A percentile compares a stretch with the other conserved stretches of the same genome.
Conservation (phyloP, 2,329 filamentous ascomycete species). For the Fusarium xylarioides region DNA sequence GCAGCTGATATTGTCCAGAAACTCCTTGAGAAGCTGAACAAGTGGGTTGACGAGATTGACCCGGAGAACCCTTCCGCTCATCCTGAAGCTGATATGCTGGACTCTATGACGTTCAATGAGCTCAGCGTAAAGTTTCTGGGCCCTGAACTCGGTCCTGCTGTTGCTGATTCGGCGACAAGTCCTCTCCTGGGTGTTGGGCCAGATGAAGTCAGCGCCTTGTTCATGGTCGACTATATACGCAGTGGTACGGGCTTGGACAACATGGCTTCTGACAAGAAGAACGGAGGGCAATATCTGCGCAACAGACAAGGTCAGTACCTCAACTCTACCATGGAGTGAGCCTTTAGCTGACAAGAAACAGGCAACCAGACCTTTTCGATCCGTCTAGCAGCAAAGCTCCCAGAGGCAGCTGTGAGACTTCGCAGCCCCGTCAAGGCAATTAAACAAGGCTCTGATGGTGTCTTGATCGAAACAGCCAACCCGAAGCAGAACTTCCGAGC, state of each 20-base stretch:
- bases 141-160: slow-evolving; percentile 4
- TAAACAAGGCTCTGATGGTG: slow-evolving; percentile 13
- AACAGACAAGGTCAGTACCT: slow-evolving; percentile 31
- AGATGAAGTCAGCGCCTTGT: slow-evolving; percentile 32
- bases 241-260: slow-evolving; percentile 31
- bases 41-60: slow-evolving; percentile 11
- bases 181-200: slow-evolving; percentile 32
- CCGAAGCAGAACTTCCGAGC: slow-evolving; percentile 19
- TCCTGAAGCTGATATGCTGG: slow-evolving; percentile 12
- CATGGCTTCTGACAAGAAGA: slow-evolving; percentile 26
- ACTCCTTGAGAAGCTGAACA: slow-evolving; percentile 5
- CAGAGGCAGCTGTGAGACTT: slow-evolving; percentile 15
- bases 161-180: slow-evolving; percentile 5
- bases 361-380: slow-evolving; percentile 29
- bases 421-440: slow-evolving; percentile 29
- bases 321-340: too few species aligned
- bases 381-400: slow-evolving; percentile 22
- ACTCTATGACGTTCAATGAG: slow-evolving; percentile 15
- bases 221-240: slow-evolving; percentile 33
- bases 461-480: slow-evolving; percentile 25
- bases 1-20: slow-evolving; percentile 3
- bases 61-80: slow-evolving; percentile 8
- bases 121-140: slow-evolving; percentile 4
- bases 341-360: background rate
- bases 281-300: slow-evolving; percentile 39